Evolutionary conservation across 257 asterid genomes (phyloP).

Genomic region (Datura wrightii): DNA sequence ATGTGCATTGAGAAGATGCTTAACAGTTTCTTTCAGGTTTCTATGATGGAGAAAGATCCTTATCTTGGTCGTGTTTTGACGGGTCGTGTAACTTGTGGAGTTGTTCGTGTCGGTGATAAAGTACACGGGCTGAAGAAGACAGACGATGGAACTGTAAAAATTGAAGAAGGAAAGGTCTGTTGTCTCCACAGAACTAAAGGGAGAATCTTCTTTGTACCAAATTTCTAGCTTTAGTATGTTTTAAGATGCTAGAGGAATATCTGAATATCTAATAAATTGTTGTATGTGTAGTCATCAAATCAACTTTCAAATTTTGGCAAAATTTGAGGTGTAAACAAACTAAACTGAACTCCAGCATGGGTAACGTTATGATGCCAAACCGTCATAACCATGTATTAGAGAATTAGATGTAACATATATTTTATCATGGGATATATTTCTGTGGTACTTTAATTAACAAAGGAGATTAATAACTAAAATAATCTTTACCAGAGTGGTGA

Average conservation of each 20-base stretch:
- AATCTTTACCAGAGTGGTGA: neutral
- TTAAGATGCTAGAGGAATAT: neutral
- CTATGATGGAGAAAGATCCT: slow-evolving; percentile 98
- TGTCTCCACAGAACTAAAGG: neutral
- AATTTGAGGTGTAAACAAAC: neutral
- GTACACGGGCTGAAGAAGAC: slow-evolving; percentile 82
- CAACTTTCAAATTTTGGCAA: neutral
- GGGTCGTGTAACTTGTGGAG: slow-evolving; percentile 87
- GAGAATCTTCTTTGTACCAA: neutral
- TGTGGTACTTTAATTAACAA: neutral
- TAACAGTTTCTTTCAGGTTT: slow-evolving; percentile 86
- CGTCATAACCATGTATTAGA: neutral
- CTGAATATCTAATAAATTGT: neutral
- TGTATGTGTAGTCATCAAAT: neutral
- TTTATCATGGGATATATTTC: slow-evolving; percentile 11
- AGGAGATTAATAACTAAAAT: neutral
- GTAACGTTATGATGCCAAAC: neutral
- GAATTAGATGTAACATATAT: neutral
- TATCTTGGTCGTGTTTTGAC: slow-evolving; percentile 94
- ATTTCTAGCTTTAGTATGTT: neutral
- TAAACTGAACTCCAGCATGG: neutral
- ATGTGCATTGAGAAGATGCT: slow-evolving; percentile 39
- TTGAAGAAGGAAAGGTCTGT: slow-evolving; percentile 97
- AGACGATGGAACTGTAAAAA: slow-evolving; percentile 74
- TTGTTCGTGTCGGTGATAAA: slow-evolving; percentile 85